These are phyloP conservation scores for Aureoboletus auriporus DNA, from an alignment of 768 basidiomycete species.

Conservation along the genomic window DNA sequence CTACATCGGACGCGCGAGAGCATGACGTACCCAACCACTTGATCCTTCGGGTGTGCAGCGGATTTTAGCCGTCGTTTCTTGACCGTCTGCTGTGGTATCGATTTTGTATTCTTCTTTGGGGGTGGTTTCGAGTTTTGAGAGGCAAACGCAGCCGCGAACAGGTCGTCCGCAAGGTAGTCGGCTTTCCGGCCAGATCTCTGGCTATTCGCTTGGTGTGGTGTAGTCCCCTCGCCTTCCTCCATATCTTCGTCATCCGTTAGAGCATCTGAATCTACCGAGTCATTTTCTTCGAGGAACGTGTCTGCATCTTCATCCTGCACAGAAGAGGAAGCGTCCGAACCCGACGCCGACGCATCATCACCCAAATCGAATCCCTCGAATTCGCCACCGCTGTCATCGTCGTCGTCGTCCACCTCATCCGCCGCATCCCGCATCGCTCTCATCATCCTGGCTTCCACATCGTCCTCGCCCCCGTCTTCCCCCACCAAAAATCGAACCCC, in stretches of 20 bases:
- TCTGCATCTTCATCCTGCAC: conserved; percentile 12
- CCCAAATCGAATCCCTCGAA: conserved; percentile 9
- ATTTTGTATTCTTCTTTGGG: conserved; percentile 18
- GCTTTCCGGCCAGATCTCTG: conserved; percentile 30
- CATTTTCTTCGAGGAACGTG: conserved; percentile 5
- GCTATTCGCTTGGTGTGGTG: not conserved
- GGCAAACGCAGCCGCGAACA: conserved; percentile 56
- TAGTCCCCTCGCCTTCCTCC: conserved; percentile 2
- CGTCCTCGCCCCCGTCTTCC: conserved; percentile 23
- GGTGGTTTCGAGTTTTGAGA: conserved; percentile 22
- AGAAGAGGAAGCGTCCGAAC: conserved; percentile 10
- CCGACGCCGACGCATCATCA: conserved; percentile 5
- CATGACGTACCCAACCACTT: conserved; percentile 48
- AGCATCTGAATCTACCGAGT: conserved; percentile 9
- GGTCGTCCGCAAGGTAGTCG: conserved; percentile 61
- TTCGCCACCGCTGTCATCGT: conserved; percentile 5
- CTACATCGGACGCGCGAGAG: not conserved
- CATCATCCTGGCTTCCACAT: conserved; percentile 24
- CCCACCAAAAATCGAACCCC: conserved; percentile 9
- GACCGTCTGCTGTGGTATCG: conserved; percentile 19
- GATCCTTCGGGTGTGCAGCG: conserved; percentile 40
- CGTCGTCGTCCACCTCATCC: conserved; percentile 15
- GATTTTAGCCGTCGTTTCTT: conserved; percentile 32
- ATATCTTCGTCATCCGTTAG: conserved; percentile 19
- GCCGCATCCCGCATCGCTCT: conserved; percentile 28